Base-by-base conservation (phyloP, 1,139 yeast genomes). In the Fermentozyma sake region DNA sequence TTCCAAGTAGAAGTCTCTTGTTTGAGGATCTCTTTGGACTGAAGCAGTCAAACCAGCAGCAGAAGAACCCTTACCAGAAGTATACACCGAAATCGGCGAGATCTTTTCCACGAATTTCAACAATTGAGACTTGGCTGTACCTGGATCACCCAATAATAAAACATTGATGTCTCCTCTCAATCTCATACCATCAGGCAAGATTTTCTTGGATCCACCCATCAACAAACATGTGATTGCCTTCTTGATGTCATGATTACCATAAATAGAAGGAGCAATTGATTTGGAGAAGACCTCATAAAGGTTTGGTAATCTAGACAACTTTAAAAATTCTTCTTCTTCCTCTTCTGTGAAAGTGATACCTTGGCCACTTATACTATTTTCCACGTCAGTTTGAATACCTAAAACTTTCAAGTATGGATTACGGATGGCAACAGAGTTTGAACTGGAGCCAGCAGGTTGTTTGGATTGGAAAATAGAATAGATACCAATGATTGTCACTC, bases 31-130 rank as follows among this genome's bases (percentile, higher is more conserved):
- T 52, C 97, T 72, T 58, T 91, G 98, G 15, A 91, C 97, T 8
- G 95, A 83, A 1, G 98, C 98, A 1, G 99, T 91, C 56, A 91
- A 72, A 76, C 99, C 99, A 4, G 97, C 99, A 2, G 99, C 99
- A 12, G 97, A 89, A 0, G 98, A 91, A 47, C 99, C 99, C 52
- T 91, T 91, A 65, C 99, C 99, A 0, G 97, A 87, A 1, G 99
- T 91, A 53, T 91, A 91, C 23, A 91, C 91, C 1, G 97, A 78
- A 37, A 91, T 87, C 4, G 98, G 98, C 6, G 96, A 78, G 12
- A 85, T 87, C 50, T 91, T 89, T 51, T 91, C 97, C 13, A 87
- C 97, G 46, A 89, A 91, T 53, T 93, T 91, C 46, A 91, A 71
- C 36, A 91, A 63, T 63, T 91, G 99, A 8, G 98, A 91, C 54